Conservation (phyloP, 1,284 basidiomycete species). For the Jaminaea rosea region DNA sequence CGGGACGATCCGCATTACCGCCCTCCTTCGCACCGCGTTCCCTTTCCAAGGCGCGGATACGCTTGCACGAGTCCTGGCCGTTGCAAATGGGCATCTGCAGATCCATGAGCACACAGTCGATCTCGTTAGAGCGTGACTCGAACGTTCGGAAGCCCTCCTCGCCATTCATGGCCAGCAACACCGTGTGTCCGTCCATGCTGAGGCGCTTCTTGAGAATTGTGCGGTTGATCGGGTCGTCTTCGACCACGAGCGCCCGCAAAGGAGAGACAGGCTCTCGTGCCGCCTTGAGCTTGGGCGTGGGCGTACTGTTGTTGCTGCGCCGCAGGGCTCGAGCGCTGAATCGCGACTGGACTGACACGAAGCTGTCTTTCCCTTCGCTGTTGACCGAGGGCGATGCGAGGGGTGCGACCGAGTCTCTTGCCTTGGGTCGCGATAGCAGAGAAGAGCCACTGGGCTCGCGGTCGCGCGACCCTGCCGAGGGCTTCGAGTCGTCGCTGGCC, state of each 20-base stretch:
- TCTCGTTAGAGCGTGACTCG: conserved; percentile 55
- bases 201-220: conserved; percentile 65
- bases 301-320: neutral
- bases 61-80: conserved; percentile 63
- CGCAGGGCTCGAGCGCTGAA: neutral
- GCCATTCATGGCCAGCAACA: conserved; percentile 64
- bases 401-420: too few species aligned
- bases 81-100: conserved; percentile 78
- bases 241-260: conserved; percentile 36
- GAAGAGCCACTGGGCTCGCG: too few species aligned
- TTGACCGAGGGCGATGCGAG: too few species aligned
- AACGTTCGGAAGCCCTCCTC: conserved; percentile 65
- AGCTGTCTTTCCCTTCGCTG: too few species aligned
- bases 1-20: conserved; percentile 18
- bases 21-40: conserved; percentile 13
- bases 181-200: conserved; percentile 60
- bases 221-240: conserved; percentile 65
- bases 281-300: too few species aligned
- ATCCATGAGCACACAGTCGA: conserved; percentile 74
- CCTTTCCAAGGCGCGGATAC: conserved; percentile 51
- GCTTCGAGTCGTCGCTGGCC: neutral
- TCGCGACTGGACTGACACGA: too few species aligned
- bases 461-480: too few species aligned
- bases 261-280: conserved; percentile 9
- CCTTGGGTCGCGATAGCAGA: too few species aligned